Conservation (phyloP, 768 basidiomycete genomes). For the Nevesoporus exiguus region DNA sequence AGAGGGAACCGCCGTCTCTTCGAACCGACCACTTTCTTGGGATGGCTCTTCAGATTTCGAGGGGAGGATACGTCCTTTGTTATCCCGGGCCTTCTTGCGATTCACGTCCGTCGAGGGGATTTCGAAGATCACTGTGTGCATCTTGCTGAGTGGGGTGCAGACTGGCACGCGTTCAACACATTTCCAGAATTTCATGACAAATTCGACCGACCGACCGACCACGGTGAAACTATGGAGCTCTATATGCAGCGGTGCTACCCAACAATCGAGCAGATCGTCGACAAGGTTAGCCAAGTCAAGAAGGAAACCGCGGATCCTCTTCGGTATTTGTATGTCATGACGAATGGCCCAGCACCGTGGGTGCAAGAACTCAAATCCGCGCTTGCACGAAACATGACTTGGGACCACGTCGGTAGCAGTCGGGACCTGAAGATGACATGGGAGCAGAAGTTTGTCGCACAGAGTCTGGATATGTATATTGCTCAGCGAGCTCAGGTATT, state of each 20-base stretch:
- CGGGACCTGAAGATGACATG: slow-evolving; percentile 40
- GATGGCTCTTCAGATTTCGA: neutral
- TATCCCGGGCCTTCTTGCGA: slow-evolving; percentile 42
- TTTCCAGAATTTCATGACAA: slow-evolving; percentile 41
- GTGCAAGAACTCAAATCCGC: slow-evolving; percentile 38
- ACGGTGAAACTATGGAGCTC: slow-evolving; percentile 19
- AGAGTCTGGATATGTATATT: slow-evolving; percentile 51
- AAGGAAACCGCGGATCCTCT: slow-evolving; percentile 25
- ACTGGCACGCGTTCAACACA: slow-evolving; percentile 45
- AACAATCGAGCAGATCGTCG: slow-evolving; percentile 40
- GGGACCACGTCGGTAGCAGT: slow-evolving; percentile 42
- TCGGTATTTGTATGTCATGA: slow-evolving; percentile 43
- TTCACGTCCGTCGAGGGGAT: slow-evolving; percentile 53
- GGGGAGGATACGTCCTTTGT: slow-evolving; percentile 10
- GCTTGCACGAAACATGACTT: slow-evolving; percentile 30
- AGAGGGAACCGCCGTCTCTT: slow-evolving; percentile 31
- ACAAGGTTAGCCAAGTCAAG: slow-evolving; percentile 36
- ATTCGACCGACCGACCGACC: slow-evolving; percentile 30
- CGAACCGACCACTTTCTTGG: neutral
- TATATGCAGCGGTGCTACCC: slow-evolving; percentile 44
- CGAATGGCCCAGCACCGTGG: slow-evolving; percentile 45
- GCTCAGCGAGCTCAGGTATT: slow-evolving; percentile 46
- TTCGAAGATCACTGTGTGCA: slow-evolving; percentile 42
- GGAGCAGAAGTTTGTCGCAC: slow-evolving; percentile 43
- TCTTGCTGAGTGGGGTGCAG: slow-evolving; percentile 34